Conservation (phyloP, 2,329 filamentous ascomycete species). For the Tolypocladium capitatum region DNA sequence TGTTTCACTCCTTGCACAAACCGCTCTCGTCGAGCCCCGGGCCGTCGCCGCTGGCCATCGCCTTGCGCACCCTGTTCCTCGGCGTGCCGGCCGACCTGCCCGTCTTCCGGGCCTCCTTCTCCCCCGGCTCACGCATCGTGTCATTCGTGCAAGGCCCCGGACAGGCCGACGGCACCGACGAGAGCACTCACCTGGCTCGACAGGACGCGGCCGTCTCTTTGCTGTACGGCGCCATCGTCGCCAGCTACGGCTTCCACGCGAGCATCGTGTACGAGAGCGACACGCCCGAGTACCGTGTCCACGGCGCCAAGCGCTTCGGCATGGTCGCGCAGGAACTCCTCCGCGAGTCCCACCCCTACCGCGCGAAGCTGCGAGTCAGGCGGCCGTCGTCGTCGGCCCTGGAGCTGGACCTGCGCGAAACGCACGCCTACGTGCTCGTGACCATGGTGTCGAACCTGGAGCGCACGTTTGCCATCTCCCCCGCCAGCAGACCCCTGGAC, state of each 20-base stretch:
- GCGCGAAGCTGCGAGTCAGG: constrained; percentile 26
- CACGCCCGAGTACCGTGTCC: constrained; percentile 63
- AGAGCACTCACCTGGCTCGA: constrained; percentile 9
- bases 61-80: constrained; percentile 44
- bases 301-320: constrained; percentile 65
- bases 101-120: constrained; percentile 48
- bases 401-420: constrained; percentile 19
- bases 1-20: constrained; percentile 50
- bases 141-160: constrained; percentile 15
- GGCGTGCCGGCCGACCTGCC: constrained; percentile 44
- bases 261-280: constrained; percentile 85
- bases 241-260: constrained; percentile 82
- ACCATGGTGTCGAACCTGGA: constrained; percentile 73
- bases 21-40: constrained; percentile 31
- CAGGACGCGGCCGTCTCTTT: constrained; percentile 20
- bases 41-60: constrained; percentile 31
- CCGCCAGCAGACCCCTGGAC: constrained; percentile 55
- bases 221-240: constrained; percentile 68
- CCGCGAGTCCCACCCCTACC: constrained; percentile 36
- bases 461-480: constrained; percentile 69
- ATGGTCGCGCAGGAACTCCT: constrained; percentile 73
- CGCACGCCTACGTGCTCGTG: constrained; percentile 65
- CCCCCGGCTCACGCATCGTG: constrained; percentile 39
- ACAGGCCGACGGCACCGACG: neutral
- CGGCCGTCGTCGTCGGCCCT: constrained; percentile 2